Evolutionary conservation across 495 filamentous ascomycete species (phyloP).

Genomic region (Aspergillus taichungensis): DNA sequence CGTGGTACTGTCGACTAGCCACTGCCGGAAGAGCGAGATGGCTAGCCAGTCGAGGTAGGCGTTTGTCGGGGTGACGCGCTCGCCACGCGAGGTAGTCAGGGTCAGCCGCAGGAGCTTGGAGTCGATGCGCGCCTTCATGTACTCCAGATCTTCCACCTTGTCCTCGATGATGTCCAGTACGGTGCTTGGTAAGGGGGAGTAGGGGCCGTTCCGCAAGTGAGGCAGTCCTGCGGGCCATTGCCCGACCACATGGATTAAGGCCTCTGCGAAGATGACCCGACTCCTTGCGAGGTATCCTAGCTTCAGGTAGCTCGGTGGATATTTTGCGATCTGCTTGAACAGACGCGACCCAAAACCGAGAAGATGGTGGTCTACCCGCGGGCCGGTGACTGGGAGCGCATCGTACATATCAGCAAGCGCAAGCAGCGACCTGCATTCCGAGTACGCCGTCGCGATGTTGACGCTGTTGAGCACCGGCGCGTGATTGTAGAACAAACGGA

Average conservation of each 20-base stretch:
- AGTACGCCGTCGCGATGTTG: constrained; percentile 83
- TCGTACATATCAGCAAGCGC: constrained; percentile 86
- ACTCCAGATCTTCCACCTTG: constrained; percentile 76
- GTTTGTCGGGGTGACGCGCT: constrained; percentile 67
- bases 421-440: constrained; percentile 82
- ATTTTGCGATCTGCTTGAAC: constrained; percentile 92
- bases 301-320: constrained; percentile 83
- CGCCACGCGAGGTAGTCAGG: constrained; percentile 68
- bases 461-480: constrained; percentile 67
- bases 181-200: constrained; percentile 50
- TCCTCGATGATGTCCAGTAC: constrained; percentile 86
- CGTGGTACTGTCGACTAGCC: constrained; percentile 80
- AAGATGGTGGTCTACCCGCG: constrained; percentile 86
- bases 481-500: constrained; percentile 90
- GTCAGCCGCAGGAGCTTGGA: constrained; percentile 70
- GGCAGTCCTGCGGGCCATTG: constrained; percentile 76
- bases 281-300: constrained; percentile 77
- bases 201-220: constrained; percentile 57
- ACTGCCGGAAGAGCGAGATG: constrained; percentile 76
- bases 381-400: constrained; percentile 75
- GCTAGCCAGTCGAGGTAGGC: constrained; percentile 83
- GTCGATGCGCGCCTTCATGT: constrained; percentile 58
- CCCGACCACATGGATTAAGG: constrained; percentile 82
- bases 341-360: constrained; percentile 80
- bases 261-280: constrained; percentile 82